Conservation (phyloP, 176 grass and related monocot genomes). For the Coix lacrymajobi region DNA sequence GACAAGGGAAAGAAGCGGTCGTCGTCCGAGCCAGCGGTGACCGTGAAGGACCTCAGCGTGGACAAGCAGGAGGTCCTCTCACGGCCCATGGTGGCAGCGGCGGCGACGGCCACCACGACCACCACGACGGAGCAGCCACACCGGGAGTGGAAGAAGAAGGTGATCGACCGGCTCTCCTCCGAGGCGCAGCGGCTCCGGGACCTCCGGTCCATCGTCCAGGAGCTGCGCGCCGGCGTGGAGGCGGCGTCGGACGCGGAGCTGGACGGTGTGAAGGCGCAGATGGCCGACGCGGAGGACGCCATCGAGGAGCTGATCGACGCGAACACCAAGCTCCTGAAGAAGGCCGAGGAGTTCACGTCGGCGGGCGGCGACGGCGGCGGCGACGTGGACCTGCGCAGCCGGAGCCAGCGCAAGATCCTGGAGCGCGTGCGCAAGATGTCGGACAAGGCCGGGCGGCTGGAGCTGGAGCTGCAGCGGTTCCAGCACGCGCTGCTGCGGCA, state of each 20-base stretch:
- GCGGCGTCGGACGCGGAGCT: constrained; percentile 40
- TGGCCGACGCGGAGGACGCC: constrained; percentile 61
- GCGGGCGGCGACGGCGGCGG: constrained; percentile 6
- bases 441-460: constrained; percentile 76
- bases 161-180: constrained; percentile 56
- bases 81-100: background rate
- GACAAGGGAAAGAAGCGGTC: constrained; percentile 41
- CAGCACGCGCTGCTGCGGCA: constrained; percentile 60
- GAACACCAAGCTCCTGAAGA: constrained; percentile 71
- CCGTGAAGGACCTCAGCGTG: constrained; percentile 70
- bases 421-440: constrained; percentile 71
- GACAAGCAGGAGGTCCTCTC: constrained; percentile 69
- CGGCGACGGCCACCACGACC: background rate
- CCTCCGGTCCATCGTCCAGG: constrained; percentile 54
- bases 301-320: constrained; percentile 68
- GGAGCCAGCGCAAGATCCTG: constrained; percentile 77
- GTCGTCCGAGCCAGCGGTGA: constrained; percentile 42
- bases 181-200: constrained; percentile 59
- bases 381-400: constrained; percentile 43
- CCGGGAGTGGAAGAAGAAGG: constrained; percentile 76
- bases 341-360: constrained; percentile 55
- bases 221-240: constrained; percentile 53
- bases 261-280: constrained; percentile 49
- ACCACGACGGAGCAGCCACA: constrained; percentile 32
- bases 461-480: constrained; percentile 67